Evolutionary conservation across 805 yeast species (phyloP), one percentile per base, ranked within the genome.

Genomic region (Scheffersomyces coipomensis): DNA sequence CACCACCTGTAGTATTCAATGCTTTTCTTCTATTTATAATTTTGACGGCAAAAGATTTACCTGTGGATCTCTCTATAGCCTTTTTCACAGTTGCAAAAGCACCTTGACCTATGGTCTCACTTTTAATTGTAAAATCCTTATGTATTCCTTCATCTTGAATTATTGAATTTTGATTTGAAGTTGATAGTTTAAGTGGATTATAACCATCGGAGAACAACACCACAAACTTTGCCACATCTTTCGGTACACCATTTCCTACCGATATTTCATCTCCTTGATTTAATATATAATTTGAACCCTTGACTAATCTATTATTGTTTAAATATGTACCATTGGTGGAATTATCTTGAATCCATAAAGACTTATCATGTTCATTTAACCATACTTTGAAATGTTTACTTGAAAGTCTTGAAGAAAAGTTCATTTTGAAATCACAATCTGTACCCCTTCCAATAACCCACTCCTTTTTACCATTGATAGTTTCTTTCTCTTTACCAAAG

Each of bases 61-160:
- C 98, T 0, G 96, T 81, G 5, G 78, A 63, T 45, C 97, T 75
- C 53, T 89, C 93, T 1, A 90, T 80, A 4, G 95, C 97, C 56
- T 88, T 88, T 49, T 88, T 84, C 21, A 93, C 99, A 1, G 90
- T 85, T 5, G 98, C 98, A 73, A 91, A 91, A 8, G 98, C 98
- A n/a, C 99, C 99, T 52, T 88, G 93, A 1, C 99, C 99, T 1
- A 91, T 86, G 12, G 87, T 82, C 53, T 86, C 96, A 56, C 84
- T 87, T 43, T 83, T 78, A 16, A 91, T 79, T 11, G 87, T 84
- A 60, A 83, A 93, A 52, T 84, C 80, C 42, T 76, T 78, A 51
- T 73, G 72, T 9, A 87, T 80, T 1, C 90, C 89, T 23, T 76
- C 69, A 39, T 69, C 71, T 42, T 49, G 61, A 35, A 41, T 43